Evolutionary conservation across 805 yeast genomes (phyloP), one percentile per base, ranked within the genome.

Genomic region (Starmerella riodocensis): DNA sequence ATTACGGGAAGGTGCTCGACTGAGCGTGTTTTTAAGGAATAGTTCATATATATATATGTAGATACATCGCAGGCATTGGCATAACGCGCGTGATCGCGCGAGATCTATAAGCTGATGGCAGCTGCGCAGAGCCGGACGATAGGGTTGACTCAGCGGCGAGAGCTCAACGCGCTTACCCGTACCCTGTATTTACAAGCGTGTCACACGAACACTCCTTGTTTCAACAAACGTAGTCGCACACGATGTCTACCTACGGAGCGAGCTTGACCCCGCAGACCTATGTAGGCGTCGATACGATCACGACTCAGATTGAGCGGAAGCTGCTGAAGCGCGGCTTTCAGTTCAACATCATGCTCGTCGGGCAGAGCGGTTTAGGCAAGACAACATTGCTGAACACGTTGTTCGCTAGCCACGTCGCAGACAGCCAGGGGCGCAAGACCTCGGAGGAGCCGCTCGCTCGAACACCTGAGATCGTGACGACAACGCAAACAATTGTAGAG

Each of bases 201-300:
- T n/a, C n/a, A n/a, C n/a, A n/a, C n/a, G n/a, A n/a, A n/a, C n/a
- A n/a, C n/a, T n/a, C n/a, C n/a, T n/a, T n/a, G n/a, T n/a, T n/a
- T n/a, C n/a, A n/a, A 24, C 13, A 24, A 24, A 11, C 9, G 27
- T 11, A 28, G 12, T 8, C 30, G 12, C 6, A 13, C 18, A 28
- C 8, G n/a, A 31, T 31, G 34, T 11, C 21, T n/a, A n/a, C 34
- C 12, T 31, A 31, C 16, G 34, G 34, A 12, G 14, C 34, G 13
- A 31, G 21, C 8, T 35, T 52, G 34, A 49, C 37, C 46, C 94
- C 95, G 20, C 63, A 67, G 34, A 71, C 75, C 41, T 86, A 86
- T 59, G 97, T 91, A 48, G 98, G 98, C 33, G 88, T 91, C 59
- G 97, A 91, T 63, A 78, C 96, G 46, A 88, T 91, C 62, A 88